A percentile compares a stretch with the other conserved stretches of the same genome.
These are phyloP conservation scores for Stylosanthes scabra DNA, from an alignment of 331 rosid genomes.

Conservation along the genomic window DNA sequence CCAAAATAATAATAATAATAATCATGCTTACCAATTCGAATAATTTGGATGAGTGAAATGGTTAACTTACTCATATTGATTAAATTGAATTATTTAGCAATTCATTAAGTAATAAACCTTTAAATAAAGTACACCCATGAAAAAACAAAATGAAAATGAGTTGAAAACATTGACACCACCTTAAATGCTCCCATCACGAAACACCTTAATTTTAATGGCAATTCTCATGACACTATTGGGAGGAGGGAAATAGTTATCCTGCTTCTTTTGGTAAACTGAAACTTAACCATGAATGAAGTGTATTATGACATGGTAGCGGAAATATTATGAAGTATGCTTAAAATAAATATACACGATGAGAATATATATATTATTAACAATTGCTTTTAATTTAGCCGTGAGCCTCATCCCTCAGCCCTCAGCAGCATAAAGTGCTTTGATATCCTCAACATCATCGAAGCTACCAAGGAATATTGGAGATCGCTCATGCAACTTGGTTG, in stretches of 20 bases:
- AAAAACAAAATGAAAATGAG: too few relatives aligned
- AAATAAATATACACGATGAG: slow-evolving; percentile 6
- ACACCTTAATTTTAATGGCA: neutral
- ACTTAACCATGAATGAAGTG: neutral
- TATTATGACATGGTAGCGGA: neutral
- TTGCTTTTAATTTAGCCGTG: neutral
- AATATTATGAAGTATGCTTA: neutral
- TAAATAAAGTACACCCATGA: too few relatives aligned
- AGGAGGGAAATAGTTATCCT: neutral
- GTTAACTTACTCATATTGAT: too few relatives aligned
- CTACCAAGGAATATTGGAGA: slow-evolving; percentile 84
- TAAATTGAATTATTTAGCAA: too few relatives aligned
- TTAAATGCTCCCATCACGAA: too few relatives aligned
- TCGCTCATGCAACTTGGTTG: slow-evolving; percentile 69
- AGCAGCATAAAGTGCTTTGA: slow-evolving; percentile 68
- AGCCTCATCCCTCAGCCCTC: neutral
- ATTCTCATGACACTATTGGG: neutral
- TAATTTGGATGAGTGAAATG: too few relatives aligned
- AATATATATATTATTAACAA: neutral
- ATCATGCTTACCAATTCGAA: too few relatives aligned
- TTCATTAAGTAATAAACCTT: too few relatives aligned
- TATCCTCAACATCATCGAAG: slow-evolving; percentile 75
- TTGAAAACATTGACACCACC: too few relatives aligned
- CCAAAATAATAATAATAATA: too few relatives aligned
- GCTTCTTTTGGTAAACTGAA: neutral